A percentile compares a stretch with the other conserved stretches of the same genome.
Conservation (phyloP, 2,329 filamentous ascomycete genomes). For the Fusarium brevicatenulatum region DNA sequence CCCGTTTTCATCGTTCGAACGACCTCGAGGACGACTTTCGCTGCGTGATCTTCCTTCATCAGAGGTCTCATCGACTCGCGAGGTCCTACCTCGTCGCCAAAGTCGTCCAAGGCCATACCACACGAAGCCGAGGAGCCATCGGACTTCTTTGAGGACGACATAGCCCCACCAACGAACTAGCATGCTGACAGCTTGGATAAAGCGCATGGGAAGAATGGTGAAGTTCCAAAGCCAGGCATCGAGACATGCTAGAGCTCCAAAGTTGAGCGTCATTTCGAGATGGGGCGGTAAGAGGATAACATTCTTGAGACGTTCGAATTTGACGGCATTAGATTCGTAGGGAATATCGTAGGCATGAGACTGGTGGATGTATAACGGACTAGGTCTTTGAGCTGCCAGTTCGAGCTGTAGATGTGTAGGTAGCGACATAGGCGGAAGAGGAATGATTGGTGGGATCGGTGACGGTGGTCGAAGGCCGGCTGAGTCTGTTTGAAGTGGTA, state of each 20-base stretch:
- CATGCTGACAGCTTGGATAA: slow-evolving; percentile 81
- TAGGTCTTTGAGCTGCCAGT: slow-evolving; percentile 69
- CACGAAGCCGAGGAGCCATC: slow-evolving; percentile 79
- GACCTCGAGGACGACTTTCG: slow-evolving; percentile 34
- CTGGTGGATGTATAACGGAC: slow-evolving; percentile 72
- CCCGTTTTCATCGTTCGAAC: slow-evolving; percentile 32
- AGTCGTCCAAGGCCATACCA: slow-evolving; percentile 82
- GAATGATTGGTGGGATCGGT: slow-evolving; percentile 65
- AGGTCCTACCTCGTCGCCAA: slow-evolving; percentile 69
- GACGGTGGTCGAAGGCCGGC: slow-evolving; percentile 53
- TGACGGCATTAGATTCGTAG: slow-evolving; percentile 92
- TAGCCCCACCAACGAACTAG: slow-evolving; percentile 82
- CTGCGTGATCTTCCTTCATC: slow-evolving; percentile 54
- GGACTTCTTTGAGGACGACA: slow-evolving; percentile 75
- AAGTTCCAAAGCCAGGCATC: slow-evolving; percentile 98
- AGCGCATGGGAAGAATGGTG: slow-evolving; percentile 91
- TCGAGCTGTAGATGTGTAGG: slow-evolving; percentile 73
- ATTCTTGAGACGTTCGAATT: slow-evolving; percentile 90
- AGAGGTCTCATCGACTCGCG: slow-evolving; percentile 52
- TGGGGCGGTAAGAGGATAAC: slow-evolving; percentile 84
- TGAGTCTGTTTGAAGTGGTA: slow-evolving; percentile 37
- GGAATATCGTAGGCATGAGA: slow-evolving; percentile 68
- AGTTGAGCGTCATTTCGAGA: slow-evolving; percentile 85
- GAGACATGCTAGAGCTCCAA: slow-evolving; percentile 89
- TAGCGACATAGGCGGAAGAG: slow-evolving; percentile 73